Evolutionary conservation across 208 protist species (phyloP), one percentile per base, ranked within the genome.

Genomic region (Acanthamoeba castellanii): DNA sequence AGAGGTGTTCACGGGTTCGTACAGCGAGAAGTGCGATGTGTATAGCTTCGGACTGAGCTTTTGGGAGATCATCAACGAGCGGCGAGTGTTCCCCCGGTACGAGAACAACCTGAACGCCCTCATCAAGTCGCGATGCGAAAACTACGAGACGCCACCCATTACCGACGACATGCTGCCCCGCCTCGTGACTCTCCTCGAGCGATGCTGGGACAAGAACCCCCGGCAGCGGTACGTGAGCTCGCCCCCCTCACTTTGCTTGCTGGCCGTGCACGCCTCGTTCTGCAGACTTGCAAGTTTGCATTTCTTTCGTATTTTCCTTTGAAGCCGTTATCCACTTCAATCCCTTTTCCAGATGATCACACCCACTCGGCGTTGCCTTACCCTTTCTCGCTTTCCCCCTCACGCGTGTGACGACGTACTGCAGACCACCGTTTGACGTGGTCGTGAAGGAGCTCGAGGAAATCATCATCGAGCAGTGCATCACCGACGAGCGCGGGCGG

Each of bases 41-140:
- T 94, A 94, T 42, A 94, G 89, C 42, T 94, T 92, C 32, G 85
- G 68, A 27, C 42, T 94, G 59, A 66, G n/a, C n/a, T 94, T 94
- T 59, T 94, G 70, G 89, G 89, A 94, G 37, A 94, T 94, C n/a
- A 82, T 94, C 66, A 70, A 76, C 34, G 66, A 82, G 45, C 42
- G 50, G 32, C 89, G 68, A 18, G 89, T 82, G 30, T 94, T 82
- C 45, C 89, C 89, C 13, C 89, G 89, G 27, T 94, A 70, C 50
- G 42, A 59, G 42, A 66, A 94, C 89, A 70, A 66, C 45, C n/a
- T 82, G 14, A 37, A 74, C 14, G 68, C 64, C 30, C 89, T 94
- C 57, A 70, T 91, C 89, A 74, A 94, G 32, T 59, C 89, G n/a
- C 45, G 45, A 74, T 57, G 42, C 70, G 47, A 30, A 1, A 82